Conservation (phyloP, 495 filamentous ascomycete genomes). For the Chaetomium tenue region DNA sequence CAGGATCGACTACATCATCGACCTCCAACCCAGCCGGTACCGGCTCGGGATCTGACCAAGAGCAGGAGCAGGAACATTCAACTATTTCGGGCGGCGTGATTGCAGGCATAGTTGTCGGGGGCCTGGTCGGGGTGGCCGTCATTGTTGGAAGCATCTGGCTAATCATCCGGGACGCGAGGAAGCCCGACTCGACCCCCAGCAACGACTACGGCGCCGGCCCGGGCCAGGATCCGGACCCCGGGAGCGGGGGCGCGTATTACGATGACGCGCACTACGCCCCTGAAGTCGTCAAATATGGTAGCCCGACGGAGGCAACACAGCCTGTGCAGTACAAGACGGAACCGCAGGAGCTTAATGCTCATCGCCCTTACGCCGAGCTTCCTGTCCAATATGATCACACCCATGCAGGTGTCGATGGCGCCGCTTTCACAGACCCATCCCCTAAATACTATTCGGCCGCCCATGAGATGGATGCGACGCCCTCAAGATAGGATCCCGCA, state of each 20-base stretch:
- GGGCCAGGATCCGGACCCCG: neutral
- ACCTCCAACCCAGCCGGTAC: neutral
- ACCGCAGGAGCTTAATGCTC: neutral
- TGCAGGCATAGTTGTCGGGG: conserved; percentile 17
- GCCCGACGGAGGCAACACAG: neutral
- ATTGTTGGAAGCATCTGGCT: conserved; percentile 8
- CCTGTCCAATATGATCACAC: neutral
- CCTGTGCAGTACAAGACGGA: neutral
- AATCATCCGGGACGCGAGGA: conserved; percentile 4
- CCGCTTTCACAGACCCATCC: neutral
- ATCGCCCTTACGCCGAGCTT: neutral
- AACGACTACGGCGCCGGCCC: too few species aligned
- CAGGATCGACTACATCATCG: neutral
- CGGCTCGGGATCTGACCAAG: too few species aligned
- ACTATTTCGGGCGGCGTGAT: conserved; percentile 14
- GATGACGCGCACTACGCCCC: neutral
- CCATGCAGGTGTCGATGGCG: neutral
- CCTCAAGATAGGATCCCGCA: neutral
- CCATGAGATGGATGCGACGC: conserved; percentile 9
- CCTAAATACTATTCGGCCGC: neutral
- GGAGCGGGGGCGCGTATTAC: neutral
- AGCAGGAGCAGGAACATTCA: neutral
- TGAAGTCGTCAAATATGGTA: neutral
- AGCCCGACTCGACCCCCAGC: neutral
- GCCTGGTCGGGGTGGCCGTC: conserved; percentile 13